Base-by-base conservation (phyloP, 352 stramenopile species). In the Pythium oligandrum region DNA sequence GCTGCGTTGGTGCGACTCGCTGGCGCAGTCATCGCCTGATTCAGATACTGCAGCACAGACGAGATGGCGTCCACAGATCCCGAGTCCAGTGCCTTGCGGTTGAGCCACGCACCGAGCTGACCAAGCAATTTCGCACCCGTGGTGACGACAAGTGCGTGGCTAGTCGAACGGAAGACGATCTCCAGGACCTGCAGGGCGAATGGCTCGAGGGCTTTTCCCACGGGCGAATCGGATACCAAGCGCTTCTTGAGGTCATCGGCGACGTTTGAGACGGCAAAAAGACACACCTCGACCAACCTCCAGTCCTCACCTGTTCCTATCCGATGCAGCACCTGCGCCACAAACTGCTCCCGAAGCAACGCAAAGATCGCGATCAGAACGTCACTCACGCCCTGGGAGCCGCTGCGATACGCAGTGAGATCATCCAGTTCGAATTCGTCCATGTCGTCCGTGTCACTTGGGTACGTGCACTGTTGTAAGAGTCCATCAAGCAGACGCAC, bases 361-460 rank as follows among this genome's bases (percentile, higher is more conserved):
- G 62, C 61, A 55, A 86, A 90, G 11, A 85, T 64, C 1, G 68
- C 68, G 37, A 86, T 57, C 42, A 85, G 79, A 2, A 66, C 64
- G 33, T 90, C 76, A 0, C 58, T 68, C 6, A 88, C 73, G 34
- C 75, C 75, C 49, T 87, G 75, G 5, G 83, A 81, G 0, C 73
- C 76, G 34, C 54, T 82, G 46, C 79, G 72, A 47, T 82, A 90
- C 40, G 71, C 61, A 12, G 67, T 51, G 35, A 90, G 55, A 39
- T 90, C 79, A 47, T 90, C 76, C 2, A 73, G 53, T 44, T 86
- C 75, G 12, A 90, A 63, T 52, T 88, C 76, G 43, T 88, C 76
- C 55, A 85, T 71, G 33, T 71, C 57, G 3, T 69, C 58, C 3
- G 63, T 44, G 3, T 78, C 71, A 12, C 63, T 61, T 4, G 78